Evolutionary conservation across 352 stramenopile genomes (phyloP), one percentile per base, ranked within the genome.

Genomic region (Globisporangium abappressorium): DNA sequence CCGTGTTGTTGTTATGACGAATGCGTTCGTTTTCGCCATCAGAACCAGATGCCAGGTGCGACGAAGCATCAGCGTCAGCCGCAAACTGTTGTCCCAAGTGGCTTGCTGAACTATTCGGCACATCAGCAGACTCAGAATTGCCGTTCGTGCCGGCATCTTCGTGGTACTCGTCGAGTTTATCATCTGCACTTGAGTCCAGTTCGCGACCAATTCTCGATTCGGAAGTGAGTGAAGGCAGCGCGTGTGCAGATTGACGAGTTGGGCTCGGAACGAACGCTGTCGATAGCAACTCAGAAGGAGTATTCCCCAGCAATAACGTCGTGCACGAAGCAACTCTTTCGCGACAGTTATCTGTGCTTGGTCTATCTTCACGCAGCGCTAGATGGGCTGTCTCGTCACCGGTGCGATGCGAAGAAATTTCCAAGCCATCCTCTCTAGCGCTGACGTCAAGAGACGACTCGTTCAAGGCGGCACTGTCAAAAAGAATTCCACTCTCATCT

Each of bases 221-320:
- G 3, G 3, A n/a, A 3, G 0, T 8, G 5, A 43, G 7, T 6
- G 30, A 15, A 41, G 26, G 3, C 26, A 9, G 15, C 15, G 6
- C 7, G n/a, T 9, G 55, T 41, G 18, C 28, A 60, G 9, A 43
- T 7, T 66, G 47, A 36, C 22, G 57, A 63, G 22, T 9, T 36
- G 22, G 57, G 8, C n/a, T 26, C 20, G 36, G 20, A 24, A 63
- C 57, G 24, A 63, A 63, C 15, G 57, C 5, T 51, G 57, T 54
- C 4, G 36, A 63, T 22, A 54, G 11, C 36, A 63, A 36, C 34
- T 63, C 57, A 4, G 57, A 26, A 22, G 57, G 14, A 22, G 20
- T 34, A 36, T 38, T 53, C 12, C 36, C 55, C 9, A 43, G 26
- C 22, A 63, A 54, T 18, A 63, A 20, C 14, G 14, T 63, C 24